Percentiles rank a stretch among this genome's conserved stretches.
phyloP scores from a whole-genome alignment of 106 monocot genomes.

The Alisma plantagoaquatica region DNA sequence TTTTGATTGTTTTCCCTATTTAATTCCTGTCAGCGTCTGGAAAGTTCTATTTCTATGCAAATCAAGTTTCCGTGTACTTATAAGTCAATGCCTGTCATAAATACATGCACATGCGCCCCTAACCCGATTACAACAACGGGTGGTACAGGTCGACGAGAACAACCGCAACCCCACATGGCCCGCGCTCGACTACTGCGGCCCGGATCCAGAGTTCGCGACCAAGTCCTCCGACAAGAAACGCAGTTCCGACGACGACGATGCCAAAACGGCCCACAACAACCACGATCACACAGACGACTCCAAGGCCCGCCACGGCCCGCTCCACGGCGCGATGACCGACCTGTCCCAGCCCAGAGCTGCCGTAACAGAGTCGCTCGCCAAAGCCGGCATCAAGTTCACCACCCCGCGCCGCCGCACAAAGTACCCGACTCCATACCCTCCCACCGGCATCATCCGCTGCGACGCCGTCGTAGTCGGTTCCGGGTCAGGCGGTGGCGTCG shows the following conservation, averaged over 20 bases:
- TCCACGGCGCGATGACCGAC: constrained; percentile 1
- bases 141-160: not conserved
- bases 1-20: not conserved
- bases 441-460: constrained; percentile 2
- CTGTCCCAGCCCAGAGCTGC: not conserved
- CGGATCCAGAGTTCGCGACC: constrained; percentile 41
- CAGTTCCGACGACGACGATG: constrained; percentile 3
- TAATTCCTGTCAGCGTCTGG: too few relatives aligned
- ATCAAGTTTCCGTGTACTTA: too few relatives aligned
- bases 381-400: not conserved
- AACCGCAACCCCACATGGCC: constrained; percentile 27
- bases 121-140: not conserved
- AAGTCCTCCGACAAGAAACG: constrained; percentile 45
- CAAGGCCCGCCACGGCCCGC: too few relatives aligned
- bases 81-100: too few relatives aligned
- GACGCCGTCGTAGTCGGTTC: too few relatives aligned
- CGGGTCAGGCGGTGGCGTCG: constrained; percentile 15
- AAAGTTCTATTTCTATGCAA: too few relatives aligned
- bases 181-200: constrained; percentile 30
- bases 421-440: too few relatives aligned
- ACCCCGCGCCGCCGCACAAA: too few relatives aligned
- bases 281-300: not conserved
- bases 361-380: not conserved
- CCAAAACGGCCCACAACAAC: not conserved
- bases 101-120: too few relatives aligned